phyloP scores from a whole-genome alignment of 2,329 filamentous ascomycete genomes.

The Trichoderma asperellum region DNA sequence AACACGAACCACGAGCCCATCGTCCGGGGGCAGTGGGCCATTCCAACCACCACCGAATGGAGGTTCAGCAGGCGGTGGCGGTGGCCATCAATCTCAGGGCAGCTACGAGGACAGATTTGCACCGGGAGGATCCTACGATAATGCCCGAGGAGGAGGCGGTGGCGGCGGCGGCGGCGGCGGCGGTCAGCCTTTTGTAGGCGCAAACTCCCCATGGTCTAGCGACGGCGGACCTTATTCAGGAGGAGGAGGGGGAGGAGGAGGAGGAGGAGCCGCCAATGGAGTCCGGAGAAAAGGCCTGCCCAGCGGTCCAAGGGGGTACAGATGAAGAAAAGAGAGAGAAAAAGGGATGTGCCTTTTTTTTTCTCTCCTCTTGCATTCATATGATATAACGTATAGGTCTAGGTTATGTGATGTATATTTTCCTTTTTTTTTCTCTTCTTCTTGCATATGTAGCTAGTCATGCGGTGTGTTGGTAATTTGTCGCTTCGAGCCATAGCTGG shows the following conservation, averaged over 20 bases:
- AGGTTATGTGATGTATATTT: conserved; percentile 21
- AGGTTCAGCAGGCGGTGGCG: conserved; percentile 23
- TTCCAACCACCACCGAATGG: conserved; percentile 50
- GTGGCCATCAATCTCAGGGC: conserved; percentile 38
- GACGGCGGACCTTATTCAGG: conserved; percentile 44
- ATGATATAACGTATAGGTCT: conserved; percentile 22
- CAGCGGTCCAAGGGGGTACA: conserved; percentile 50
- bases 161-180: conserved; percentile 36
- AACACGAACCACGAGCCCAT: conserved; percentile 61
- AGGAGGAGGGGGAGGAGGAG: conserved; percentile 29
- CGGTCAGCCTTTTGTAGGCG: conserved; percentile 49
- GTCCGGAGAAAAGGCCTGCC: conserved; percentile 49
- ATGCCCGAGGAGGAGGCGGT: conserved; percentile 30
- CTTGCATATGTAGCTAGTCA: conserved; percentile 11
- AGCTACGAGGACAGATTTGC: conserved; percentile 54
- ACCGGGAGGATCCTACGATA: conserved; percentile 51
- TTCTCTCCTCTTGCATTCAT: not conserved
- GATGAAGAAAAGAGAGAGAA: conserved; percentile 34
- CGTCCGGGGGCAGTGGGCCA: conserved; percentile 45
- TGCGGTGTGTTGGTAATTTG: conserved; percentile 18
- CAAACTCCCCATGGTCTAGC: conserved; percentile 54
- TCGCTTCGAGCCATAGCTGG: conserved; percentile 10
- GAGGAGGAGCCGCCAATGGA: conserved; percentile 34
- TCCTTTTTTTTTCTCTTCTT: not conserved
- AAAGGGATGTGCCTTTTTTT: not conserved